Base-by-base conservation (phyloP, 306 rosid genomes). In the Hippophae gyantsensis region DNA sequence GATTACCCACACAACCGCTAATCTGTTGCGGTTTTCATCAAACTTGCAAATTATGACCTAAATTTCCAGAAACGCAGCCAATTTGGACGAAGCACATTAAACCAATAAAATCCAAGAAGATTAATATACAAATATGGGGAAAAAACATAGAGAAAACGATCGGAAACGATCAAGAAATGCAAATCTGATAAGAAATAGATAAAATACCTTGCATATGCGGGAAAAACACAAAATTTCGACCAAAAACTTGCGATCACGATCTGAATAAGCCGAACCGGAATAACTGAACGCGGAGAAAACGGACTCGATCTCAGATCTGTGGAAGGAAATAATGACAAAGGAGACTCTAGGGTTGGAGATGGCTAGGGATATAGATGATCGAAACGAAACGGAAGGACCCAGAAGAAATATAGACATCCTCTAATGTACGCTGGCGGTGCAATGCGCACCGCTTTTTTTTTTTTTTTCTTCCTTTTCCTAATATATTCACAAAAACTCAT, bases 341-440 rank as follows among this genome's bases (percentile, higher is more conserved):
- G 57, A 5, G 9, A 6, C 5, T 8, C 5, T 8, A 10, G 6
- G 27, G 6, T 9, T 2, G 54, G 38, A 48, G 60, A 41, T 48
- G 9, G 32, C 23, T 8, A 51, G 74, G 9, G 56, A 70, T 48
- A 69, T 25, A 56, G 63, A 62, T 56, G 47, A 70, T 58, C 56
- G 62, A 8, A 25, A 26, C 48, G 66, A 60, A 61, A 49, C 64
- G 46, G 74, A 62, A 60, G 63, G 74, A 13, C 63, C 74, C 58
- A 56, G 68, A 62, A n/a, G 56, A 42, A 56, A 62, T 14, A 66
- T 44, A 1, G 52, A 3, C 6, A 1, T 0, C 1, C 10, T 13
- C 74, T 62, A 70, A 48, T 51, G 27, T 70, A 52, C 64, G 58
- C 69, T 38, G 41, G 43, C 7, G 9, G 68, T 42, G 61, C 54